Evolutionary conservation across 768 basidiomycete genomes (phyloP).

Genomic region (Boletus barrowsii): DNA sequence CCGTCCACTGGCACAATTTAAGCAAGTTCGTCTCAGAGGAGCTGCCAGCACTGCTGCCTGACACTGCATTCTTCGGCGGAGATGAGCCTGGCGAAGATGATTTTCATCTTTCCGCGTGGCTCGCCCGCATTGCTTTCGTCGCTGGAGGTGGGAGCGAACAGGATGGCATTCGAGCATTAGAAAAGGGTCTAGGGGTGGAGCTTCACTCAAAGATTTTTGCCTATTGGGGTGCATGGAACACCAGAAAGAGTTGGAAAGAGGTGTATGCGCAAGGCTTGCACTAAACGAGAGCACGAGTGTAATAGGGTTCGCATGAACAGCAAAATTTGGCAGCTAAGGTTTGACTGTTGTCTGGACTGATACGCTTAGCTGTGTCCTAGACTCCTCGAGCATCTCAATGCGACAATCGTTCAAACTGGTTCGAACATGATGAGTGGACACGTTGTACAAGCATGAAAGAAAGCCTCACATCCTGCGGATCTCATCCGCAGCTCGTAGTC

Average conservation of each 20-base stretch:
- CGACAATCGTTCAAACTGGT: slow-evolving; percentile 60
- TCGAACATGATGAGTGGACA: neutral
- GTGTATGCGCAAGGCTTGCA: slow-evolving; percentile 45
- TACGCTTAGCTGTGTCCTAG: slow-evolving; percentile 42
- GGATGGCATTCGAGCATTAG: slow-evolving; percentile 37
- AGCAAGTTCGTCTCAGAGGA: slow-evolving; percentile 37
- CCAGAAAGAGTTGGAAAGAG: slow-evolving; percentile 44
- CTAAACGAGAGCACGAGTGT: slow-evolving; percentile 20
- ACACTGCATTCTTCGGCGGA: slow-evolving; percentile 47
- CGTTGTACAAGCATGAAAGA: neutral
- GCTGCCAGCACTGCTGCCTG: slow-evolving; percentile 41
- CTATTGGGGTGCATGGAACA: slow-evolving; percentile 46
- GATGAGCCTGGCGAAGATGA: slow-evolving; percentile 49
- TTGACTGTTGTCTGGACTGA: slow-evolving; percentile 17
- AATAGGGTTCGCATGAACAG: neutral
- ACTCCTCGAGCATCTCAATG: slow-evolving; percentile 60
- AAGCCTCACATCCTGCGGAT: slow-evolving; percentile 54
- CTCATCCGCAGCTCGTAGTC: slow-evolving; percentile 57
- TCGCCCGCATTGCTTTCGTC: slow-evolving; percentile 44
- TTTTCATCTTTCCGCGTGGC: slow-evolving; percentile 53
- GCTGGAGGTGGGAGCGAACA: slow-evolving; percentile 36
- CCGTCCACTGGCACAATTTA: slow-evolving; percentile 38
- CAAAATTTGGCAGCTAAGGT: neutral
- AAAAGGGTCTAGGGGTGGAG: slow-evolving; percentile 37
- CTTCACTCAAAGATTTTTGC: slow-evolving; percentile 37